These are phyloP conservation scores for Flaveria sonorensis DNA, from an alignment of 129 eudicot genomes.

Conservation along the genomic window DNA sequence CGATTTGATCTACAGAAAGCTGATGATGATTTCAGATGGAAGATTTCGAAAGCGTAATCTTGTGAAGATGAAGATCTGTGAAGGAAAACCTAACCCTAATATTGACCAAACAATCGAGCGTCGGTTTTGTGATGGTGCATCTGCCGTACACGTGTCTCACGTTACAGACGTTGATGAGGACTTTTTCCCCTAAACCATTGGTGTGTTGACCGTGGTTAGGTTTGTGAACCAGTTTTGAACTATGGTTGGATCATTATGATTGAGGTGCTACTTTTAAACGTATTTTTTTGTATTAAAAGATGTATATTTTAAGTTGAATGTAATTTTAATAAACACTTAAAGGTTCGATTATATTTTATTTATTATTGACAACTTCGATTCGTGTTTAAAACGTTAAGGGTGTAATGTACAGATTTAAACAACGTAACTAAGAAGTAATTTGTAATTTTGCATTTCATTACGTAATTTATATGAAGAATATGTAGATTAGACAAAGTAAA, in stretches of 20 bases:
- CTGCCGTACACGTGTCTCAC: slow-evolving; percentile 61
- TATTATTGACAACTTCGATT: too few relatives aligned
- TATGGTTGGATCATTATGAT: slow-evolving; percentile 11
- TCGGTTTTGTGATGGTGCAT: slow-evolving; percentile 34
- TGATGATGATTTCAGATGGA: neutral
- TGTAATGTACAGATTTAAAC: too few relatives aligned
- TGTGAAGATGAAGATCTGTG: slow-evolving; percentile 20
- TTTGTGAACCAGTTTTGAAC: neutral
- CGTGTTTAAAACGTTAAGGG: too few relatives aligned
- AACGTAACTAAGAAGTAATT: too few relatives aligned
- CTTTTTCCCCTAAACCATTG: slow-evolving; percentile 15
- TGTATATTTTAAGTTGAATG: too few relatives aligned
- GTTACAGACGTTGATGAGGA: slow-evolving; percentile 21
- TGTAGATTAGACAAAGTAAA: too few relatives aligned
- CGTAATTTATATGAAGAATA: too few relatives aligned
- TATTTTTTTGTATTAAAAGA: neutral
- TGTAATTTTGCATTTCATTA: too few relatives aligned
- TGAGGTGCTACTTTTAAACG: neutral
- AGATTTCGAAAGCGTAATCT: neutral
- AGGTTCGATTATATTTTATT: too few relatives aligned
- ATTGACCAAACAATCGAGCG: slow-evolving; percentile 44
- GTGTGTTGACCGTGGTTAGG: slow-evolving; percentile 28
- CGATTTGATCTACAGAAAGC: neutral
- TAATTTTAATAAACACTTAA: too few relatives aligned
- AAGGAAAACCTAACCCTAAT: slow-evolving; percentile 37